Conservation (phyloP, 2,329 filamentous ascomycete genomes). For the Colletotrichum salicis region DNA sequence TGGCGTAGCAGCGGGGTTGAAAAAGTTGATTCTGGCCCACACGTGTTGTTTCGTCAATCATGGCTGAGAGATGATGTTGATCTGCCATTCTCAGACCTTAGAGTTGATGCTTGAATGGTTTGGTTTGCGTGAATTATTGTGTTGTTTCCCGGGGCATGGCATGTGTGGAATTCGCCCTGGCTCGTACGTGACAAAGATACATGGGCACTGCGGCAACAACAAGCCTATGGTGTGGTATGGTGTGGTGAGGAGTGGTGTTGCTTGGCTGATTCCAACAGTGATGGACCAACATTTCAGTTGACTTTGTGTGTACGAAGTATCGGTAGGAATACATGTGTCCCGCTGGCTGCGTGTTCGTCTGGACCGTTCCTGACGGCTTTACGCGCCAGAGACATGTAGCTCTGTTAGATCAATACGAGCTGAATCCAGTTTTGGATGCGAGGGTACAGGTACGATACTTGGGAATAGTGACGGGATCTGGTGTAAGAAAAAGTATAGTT, state of each 20-base stretch:
- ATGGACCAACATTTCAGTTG: slow-evolving; percentile 7
- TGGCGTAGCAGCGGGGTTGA: not conserved
- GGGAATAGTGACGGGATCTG: accelerated
- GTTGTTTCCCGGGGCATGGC: slow-evolving; percentile 1
- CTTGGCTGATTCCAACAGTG: slow-evolving; percentile 15
- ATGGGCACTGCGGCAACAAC: not conserved
- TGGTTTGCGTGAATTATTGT: not conserved
- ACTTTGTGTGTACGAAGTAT: not conserved
- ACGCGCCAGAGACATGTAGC: slow-evolving; percentile 5
- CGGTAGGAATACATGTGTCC: not conserved
- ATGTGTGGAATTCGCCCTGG: not conserved
- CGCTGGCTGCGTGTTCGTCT: slow-evolving; percentile 15
- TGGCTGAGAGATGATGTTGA: not conserved
- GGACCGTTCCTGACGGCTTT: not conserved
- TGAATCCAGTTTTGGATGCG: slow-evolving; percentile 11
- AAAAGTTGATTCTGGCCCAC: slow-evolving; percentile 10
- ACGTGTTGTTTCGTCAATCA: slow-evolving; percentile 2
- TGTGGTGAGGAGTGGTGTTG: not conserved
- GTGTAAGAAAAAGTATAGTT: not conserved
- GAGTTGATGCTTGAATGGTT: slow-evolving; percentile 1
- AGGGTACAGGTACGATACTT: slow-evolving; percentile 1
- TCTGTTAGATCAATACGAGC: slow-evolving; percentile 35
- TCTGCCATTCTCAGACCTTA: not conserved
- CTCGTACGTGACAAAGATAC: not conserved
- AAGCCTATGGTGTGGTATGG: not conserved